A percentile compares a stretch with the other conserved stretches of the same genome.
phyloP scores from a whole-genome alignment of 768 basidiomycete genomes.

The Lactifluus hygrophoroides region DNA sequence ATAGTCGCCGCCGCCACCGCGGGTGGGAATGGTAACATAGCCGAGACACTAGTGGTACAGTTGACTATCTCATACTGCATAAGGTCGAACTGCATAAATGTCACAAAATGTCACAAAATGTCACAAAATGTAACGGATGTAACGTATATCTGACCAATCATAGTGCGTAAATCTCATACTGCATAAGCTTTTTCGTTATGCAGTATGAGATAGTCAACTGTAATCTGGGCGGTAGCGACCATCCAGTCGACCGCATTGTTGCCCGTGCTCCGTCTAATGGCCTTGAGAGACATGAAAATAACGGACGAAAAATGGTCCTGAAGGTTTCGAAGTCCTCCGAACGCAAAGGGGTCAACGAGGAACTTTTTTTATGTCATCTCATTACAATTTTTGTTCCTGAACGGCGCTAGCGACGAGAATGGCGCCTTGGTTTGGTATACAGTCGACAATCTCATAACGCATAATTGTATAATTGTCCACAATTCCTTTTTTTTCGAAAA shows the following conservation, averaged over 20 bases:
- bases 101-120: too few species aligned
- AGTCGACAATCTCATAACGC: too few species aligned
- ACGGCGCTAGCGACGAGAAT: background rate
- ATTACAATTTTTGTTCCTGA: background rate
- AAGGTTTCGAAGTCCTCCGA: background rate
- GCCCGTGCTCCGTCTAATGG: conserved; percentile 10
- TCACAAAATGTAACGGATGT: too few species aligned
- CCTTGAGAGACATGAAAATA: conserved; percentile 11
- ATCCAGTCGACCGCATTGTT: conserved; percentile 17
- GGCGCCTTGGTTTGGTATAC: too few species aligned
- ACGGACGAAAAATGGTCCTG: background rate
- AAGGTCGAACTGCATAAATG: too few species aligned
- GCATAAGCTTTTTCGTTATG: too few species aligned
- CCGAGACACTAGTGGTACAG: conserved; percentile 2
- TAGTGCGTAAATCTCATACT: too few species aligned
- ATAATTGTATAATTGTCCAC: too few species aligned
- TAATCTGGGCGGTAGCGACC: conserved; percentile 9
- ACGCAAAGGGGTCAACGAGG: background rate
- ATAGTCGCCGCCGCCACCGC: conserved; percentile 13
- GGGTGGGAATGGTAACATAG: conserved; percentile 16
- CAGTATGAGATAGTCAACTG: too few species aligned
- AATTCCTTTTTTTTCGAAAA: too few species aligned
- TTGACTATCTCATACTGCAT: too few species aligned
- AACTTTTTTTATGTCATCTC: background rate
- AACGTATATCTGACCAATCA: too few species aligned